Evolutionary conservation across 2,329 filamentous ascomycete species (phyloP).

Genomic region (Bretziella fagacearum): DNA sequence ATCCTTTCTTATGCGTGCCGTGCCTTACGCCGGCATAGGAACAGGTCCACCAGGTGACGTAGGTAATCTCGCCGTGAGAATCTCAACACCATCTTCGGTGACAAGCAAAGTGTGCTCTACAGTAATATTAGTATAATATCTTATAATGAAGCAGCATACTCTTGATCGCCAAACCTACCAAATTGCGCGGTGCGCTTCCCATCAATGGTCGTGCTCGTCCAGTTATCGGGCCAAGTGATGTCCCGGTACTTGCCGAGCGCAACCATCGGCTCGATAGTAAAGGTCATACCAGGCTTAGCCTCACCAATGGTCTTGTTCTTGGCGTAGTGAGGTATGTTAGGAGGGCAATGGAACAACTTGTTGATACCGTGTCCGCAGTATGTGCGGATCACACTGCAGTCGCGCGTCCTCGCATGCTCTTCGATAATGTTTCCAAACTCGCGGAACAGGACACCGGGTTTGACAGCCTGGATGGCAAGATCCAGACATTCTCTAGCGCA

Average conservation of each 20-base stretch:
- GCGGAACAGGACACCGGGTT: constrained; percentile 81
- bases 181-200: constrained; percentile 87
- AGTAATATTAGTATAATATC: constrained; percentile 1
- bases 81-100: constrained; percentile 65
- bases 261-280: constrained; percentile 99
- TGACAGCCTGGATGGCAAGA: constrained; percentile 79
- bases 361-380: constrained; percentile 97
- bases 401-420: constrained; percentile 71
- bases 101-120: constrained; percentile 68
- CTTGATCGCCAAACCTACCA: too few species aligned
- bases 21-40: constrained; percentile 35
- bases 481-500: constrained; percentile 76
- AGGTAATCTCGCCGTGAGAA: constrained; percentile 55
- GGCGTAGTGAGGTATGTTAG: constrained; percentile 90
- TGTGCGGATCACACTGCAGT: constrained; percentile 83
- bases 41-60: constrained; percentile 62
- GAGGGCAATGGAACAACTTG: constrained; percentile 78
- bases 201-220: constrained; percentile 88
- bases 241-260: constrained; percentile 79
- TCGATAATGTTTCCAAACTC: constrained; percentile 93
- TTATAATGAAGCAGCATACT: constrained; percentile 20
- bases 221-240: constrained; percentile 96
- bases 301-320: constrained; percentile 96
- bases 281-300: constrained; percentile 93
- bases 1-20: too few species aligned